These are phyloP conservation scores for Salix viminalis DNA, from an alignment of 345 rosid species.

Conservation along the genomic window DNA sequence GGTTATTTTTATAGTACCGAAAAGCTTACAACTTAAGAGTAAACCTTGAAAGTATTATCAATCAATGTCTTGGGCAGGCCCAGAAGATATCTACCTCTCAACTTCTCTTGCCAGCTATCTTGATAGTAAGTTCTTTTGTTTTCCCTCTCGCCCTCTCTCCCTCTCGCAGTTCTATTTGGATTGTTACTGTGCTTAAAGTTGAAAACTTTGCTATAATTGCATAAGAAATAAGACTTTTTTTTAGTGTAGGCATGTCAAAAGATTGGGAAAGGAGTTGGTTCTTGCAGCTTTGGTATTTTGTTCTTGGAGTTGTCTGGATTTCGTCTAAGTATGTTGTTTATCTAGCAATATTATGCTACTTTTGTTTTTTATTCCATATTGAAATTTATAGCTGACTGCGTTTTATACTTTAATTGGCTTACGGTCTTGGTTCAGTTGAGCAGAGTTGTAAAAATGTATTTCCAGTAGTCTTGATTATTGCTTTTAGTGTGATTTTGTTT, in stretches of 20 bases:
- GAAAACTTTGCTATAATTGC: neutral
- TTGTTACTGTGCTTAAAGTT: neutral
- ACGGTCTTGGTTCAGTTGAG: neutral
- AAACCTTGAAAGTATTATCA: neutral
- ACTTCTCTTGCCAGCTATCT: constrained; percentile 32
- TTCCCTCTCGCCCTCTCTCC: neutral
- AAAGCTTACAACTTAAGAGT: constrained; percentile 23
- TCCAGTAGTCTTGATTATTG: neutral
- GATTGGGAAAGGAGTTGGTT: neutral
- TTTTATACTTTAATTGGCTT: neutral
- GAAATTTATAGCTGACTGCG: neutral
- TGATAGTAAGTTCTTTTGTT: constrained; percentile 16
- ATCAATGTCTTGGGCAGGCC: constrained; percentile 32
- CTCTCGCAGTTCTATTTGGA: neutral
- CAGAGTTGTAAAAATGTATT: neutral
- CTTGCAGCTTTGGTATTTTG: neutral
- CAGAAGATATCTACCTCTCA: constrained; percentile 24
- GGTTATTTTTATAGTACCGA: constrained; percentile 39
- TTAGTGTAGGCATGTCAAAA: neutral
- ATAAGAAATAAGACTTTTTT: neutral
- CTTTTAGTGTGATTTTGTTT: neutral
- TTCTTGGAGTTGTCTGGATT: neutral
- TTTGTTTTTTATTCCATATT: neutral
- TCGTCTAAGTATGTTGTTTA: neutral
- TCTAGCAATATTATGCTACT: neutral